These are phyloP conservation scores for Penicillium dipodomyicola DNA, from an alignment of 495 filamentous ascomycete genomes.

Conservation along the genomic window DNA sequence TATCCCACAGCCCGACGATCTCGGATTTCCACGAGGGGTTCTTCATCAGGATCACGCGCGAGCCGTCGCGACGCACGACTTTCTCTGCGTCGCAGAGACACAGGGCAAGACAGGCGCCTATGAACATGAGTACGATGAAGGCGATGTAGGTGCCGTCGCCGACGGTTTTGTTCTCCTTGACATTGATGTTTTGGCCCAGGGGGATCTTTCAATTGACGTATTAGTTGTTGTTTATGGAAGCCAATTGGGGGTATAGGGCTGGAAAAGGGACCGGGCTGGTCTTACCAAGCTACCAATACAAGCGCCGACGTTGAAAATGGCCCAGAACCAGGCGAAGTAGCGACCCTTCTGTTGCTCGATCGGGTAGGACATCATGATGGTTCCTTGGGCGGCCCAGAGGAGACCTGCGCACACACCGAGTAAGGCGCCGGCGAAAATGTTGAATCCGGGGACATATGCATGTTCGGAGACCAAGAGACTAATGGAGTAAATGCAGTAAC, in stretches of 20 bases:
- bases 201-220: constrained; percentile 28
- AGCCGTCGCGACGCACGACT: constrained; percentile 74
- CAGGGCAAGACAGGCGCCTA: constrained; percentile 59
- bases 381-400: constrained; percentile 52
- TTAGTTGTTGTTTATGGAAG: background rate
- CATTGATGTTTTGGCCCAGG: constrained; percentile 44
- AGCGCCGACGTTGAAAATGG: constrained; percentile 53
- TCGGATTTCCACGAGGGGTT: constrained; percentile 65
- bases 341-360: constrained; percentile 46
- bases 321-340: constrained; percentile 54
- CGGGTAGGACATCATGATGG: constrained; percentile 55
- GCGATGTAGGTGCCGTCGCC: constrained; percentile 52
- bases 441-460: constrained; percentile 66
- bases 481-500: constrained; percentile 47
- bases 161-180: constrained; percentile 37
- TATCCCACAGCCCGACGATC: constrained; percentile 43
- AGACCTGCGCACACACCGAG: constrained; percentile 50
- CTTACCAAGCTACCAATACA: constrained; percentile 48
- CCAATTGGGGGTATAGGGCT: background rate
- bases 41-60: constrained; percentile 76
- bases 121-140: constrained; percentile 49
- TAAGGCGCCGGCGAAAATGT: constrained; percentile 59
- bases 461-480: constrained; percentile 63
- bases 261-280: background rate
- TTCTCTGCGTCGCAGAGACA: constrained; percentile 57